phyloP scores from a whole-genome alignment of 1,139 yeast genomes.

The Protomyces inundatus region DNA sequence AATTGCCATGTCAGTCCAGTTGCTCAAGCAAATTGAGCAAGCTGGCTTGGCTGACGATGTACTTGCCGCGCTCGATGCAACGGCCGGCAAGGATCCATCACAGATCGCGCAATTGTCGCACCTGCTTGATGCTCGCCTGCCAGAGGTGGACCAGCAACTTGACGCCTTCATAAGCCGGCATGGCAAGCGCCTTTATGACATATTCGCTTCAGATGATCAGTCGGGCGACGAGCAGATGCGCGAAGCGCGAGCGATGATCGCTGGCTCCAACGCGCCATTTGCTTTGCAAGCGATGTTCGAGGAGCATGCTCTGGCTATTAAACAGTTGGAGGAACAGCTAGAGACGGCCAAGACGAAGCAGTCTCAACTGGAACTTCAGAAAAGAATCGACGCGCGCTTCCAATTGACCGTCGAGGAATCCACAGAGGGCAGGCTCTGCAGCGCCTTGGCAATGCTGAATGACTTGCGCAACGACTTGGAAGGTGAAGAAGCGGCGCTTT shows the following conservation, averaged over 20 bases:
- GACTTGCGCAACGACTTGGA: not conserved
- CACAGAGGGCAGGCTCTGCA: not conserved
- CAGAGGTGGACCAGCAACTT: not conserved
- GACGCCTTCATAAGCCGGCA: not conserved
- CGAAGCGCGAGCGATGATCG: not conserved
- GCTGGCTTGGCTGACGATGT: not conserved
- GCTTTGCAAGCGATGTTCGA: not conserved
- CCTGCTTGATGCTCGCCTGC: not conserved
- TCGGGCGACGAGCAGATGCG: not conserved
- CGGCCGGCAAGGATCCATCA: not conserved
- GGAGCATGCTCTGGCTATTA: not conserved
- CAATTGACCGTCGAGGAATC: not conserved
- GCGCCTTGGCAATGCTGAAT: not conserved
- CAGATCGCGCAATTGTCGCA: not conserved
- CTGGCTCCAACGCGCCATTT: not conserved
- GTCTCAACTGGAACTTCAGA: not conserved
- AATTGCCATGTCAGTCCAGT: not conserved
- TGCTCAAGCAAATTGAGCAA: not conserved
- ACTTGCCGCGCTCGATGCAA: not conserved
- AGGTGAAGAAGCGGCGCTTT: not conserved
- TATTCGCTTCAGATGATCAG: not conserved
- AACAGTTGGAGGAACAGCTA: not conserved
- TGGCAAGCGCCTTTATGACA: not conserved
- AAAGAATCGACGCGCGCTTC: not conserved
- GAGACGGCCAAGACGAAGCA: not conserved